Evolutionary conservation across 148 eudicot species (phyloP), one percentile per base, ranked within the genome.

Genomic region (Nyssa sinensis): DNA sequence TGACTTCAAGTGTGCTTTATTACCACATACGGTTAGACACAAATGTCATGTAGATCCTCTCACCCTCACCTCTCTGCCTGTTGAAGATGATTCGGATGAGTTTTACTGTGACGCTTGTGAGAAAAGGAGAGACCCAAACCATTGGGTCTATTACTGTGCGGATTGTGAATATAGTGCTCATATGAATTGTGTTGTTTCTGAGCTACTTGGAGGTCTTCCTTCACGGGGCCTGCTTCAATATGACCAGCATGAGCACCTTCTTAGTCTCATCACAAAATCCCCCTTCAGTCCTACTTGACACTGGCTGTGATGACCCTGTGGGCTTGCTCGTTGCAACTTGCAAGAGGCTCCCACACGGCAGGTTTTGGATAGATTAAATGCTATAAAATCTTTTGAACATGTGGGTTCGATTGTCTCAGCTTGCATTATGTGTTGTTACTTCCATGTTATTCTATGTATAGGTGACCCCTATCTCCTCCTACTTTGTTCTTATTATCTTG

Each of bases 131-230:
- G 75, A 72, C 25, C 75, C 64, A 0, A 59, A 16, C 25, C 33
- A 72, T 11, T 59, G 65, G 55, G 66, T 59, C 0, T 72, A 72
- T 28, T 11, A 27, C 35, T 72, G 75, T 17, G 24, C n/a, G 16
- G 62, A 51, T 49, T 69, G 72, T 21, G 72, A 69, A 5, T 69
- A 5, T 31, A 51, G 27, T 69, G 72, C 72, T 33, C 32, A 70
- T 71, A 59, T 31, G 66, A 8, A 47, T 55, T 80, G 67, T 12
- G 41, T 82, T 80, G 80, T 69, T n/a, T 69, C 41, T 17, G 62
- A 69, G 27, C 62, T 69, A 0, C 35, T 69, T 29, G 62, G 72
- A 17, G 72, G 72, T 17, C 32, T 3, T 16, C 72, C 72, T 5
- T 17, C 27, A 6, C 4, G 7, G 27, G 72, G 72, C 5, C 72